Conservation (phyloP, 2,329 filamentous ascomycete genomes). For the Arachnomyces sp. region DNA sequence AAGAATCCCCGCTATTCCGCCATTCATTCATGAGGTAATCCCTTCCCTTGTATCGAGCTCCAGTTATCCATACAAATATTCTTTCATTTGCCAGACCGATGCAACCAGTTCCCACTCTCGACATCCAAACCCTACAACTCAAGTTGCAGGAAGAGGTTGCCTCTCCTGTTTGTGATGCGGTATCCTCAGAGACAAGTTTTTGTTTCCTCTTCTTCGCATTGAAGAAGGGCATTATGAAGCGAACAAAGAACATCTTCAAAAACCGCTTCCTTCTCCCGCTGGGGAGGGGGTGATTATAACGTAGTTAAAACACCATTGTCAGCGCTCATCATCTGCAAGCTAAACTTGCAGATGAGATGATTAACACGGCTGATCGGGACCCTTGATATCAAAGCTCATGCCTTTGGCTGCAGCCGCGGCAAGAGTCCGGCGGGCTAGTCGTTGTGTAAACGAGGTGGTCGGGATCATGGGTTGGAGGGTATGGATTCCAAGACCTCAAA, state of each 20-base stretch:
- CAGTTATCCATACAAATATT: conserved; percentile 6
- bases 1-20: too few relatives aligned
- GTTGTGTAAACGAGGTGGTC: conserved; percentile 20
- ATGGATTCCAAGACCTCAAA: conserved; percentile 28
- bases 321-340: conserved; percentile 50
- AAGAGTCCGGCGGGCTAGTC: conserved; percentile 41
- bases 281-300: conserved; percentile 24
- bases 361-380: conserved; percentile 60
- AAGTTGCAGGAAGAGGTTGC: conserved; percentile 20
- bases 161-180: conserved; percentile 74
- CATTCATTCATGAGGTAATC: too few relatives aligned
- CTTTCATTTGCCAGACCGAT: conserved; percentile 5
- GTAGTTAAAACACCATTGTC: conserved; percentile 31
- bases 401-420: conserved; percentile 48
- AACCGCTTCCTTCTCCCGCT: conserved; percentile 58
- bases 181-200: conserved; percentile 90
- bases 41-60: not conserved
- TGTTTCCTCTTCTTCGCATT: conserved; percentile 64
- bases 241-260: conserved; percentile 97
- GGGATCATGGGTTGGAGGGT: conserved; percentile 31
- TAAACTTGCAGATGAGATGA: conserved; percentile 50
- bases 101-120: conserved; percentile 17
- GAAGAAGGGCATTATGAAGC: conserved; percentile 61
- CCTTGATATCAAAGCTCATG: conserved; percentile 39
- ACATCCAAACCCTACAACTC: conserved; percentile 18